Conservation (phyloP, 73 alveolate genomes). For the Diophrys appendiculata region DNA sequence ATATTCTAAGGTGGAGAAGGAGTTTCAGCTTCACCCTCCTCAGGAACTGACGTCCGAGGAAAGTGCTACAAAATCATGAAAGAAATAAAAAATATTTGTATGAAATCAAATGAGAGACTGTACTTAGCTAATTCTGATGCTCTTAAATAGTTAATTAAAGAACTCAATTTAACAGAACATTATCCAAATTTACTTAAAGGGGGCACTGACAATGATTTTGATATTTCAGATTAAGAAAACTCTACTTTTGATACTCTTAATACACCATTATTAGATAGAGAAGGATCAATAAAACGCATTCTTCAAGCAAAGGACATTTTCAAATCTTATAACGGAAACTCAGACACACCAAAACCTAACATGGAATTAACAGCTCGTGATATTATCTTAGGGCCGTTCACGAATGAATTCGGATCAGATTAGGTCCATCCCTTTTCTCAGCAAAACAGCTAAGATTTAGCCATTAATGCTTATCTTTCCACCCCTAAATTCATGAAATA, state of each 20-base stretch:
- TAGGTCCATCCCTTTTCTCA: background rate
- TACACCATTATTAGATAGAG: background rate
- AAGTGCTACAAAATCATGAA: no score
- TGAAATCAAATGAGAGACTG: constrained; percentile 42
- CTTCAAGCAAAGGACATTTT: background rate
- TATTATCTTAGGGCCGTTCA: constrained; percentile 42
- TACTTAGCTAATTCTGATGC: constrained; percentile 58
- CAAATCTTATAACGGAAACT: background rate
- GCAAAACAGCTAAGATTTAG: background rate
- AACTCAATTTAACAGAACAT: constrained; percentile 18
- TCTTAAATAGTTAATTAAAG: constrained; percentile 12
- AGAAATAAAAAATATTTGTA: constrained; percentile 39
- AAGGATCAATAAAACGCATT: background rate
- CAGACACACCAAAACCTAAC: background rate
- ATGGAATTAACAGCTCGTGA: constrained; percentile 26
- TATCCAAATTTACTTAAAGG: constrained; percentile 34
- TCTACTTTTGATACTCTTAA: no score
- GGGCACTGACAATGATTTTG: background rate
- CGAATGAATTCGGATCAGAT: background rate
- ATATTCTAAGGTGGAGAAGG: no score
- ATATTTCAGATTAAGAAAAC: background rate
- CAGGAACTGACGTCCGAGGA: no score
- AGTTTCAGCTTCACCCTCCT: no score
- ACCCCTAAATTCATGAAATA: constrained; percentile 65
- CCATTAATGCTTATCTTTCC: constrained; percentile 48